A percentile compares a stretch with the other conserved stretches of the same genome.
These are phyloP conservation scores for Chrysoporthe cubensis DNA, from an alignment of 2,329 filamentous ascomycete genomes.

Conservation along the genomic window DNA sequence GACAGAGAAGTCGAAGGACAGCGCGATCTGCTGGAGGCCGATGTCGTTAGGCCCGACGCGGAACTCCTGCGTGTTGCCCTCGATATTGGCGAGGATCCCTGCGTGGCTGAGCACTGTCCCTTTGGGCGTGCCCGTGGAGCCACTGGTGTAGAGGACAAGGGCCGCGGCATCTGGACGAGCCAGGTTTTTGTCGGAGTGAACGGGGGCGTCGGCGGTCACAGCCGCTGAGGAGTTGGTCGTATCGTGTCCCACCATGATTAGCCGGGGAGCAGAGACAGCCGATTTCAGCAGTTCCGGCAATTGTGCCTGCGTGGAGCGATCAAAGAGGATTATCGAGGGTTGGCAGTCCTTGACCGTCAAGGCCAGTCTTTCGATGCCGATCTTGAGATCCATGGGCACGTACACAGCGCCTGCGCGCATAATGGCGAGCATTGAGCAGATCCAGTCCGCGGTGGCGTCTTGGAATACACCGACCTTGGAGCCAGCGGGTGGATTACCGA, in stretches of 20 bases:
- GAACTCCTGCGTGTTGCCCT: constrained; percentile 34
- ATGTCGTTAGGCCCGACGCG: constrained; percentile 20
- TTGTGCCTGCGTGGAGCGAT: not conserved
- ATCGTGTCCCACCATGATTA: not conserved
- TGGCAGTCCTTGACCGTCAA: constrained; percentile 31
- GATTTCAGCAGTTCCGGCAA: too few species aligned
- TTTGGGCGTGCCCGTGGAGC: constrained; percentile 44
- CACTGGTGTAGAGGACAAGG: constrained; percentile 41
- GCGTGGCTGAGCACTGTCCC: constrained; percentile 43
- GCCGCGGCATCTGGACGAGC: constrained; percentile 19
- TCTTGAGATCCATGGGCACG: constrained; percentile 45
- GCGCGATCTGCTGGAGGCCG: constrained; percentile 40
- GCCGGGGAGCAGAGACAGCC: not conserved
- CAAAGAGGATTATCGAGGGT: not conserved
- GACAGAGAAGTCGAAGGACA: constrained; percentile 46
- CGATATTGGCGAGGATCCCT: constrained; percentile 37
- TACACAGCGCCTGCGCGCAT: constrained; percentile 43
- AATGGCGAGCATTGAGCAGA: constrained; percentile 46
- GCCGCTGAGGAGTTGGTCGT: not conserved
- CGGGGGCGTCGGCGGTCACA: too few species aligned
- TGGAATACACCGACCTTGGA: not conserved
- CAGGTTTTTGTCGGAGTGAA: too few species aligned
- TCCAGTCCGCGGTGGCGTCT: constrained; percentile 35
- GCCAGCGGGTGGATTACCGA: too few species aligned
- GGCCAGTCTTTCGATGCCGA: constrained; percentile 37